phyloP scores from a whole-genome alignment of 495 filamentous ascomycete species.

The Aspergillus conjunctus region DNA sequence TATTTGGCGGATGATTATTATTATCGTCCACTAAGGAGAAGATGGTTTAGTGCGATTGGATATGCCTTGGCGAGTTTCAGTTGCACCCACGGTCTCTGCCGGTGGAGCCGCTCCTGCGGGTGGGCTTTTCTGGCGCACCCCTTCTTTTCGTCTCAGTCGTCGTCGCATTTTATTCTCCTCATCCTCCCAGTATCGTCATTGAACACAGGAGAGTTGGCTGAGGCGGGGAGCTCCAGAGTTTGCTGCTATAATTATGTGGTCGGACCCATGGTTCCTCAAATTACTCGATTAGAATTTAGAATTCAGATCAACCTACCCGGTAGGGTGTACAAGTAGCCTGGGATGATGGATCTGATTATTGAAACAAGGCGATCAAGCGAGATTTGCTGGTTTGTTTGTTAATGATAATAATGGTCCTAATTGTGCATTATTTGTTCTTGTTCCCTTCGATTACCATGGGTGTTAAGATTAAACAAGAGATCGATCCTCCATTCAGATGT shows the following conservation, averaged over 20 bases:
- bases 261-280: background rate
- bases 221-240: background rate
- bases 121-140: background rate
- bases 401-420: constrained; percentile 2
- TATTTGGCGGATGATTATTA: background rate
- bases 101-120: background rate
- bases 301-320: background rate
- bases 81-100: constrained; percentile 7
- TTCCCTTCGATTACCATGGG: constrained; percentile 8
- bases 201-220: background rate
- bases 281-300: background rate
- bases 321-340: too few species aligned
- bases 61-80: constrained; percentile 23
- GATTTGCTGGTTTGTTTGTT: background rate
- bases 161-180: background rate
- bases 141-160: background rate
- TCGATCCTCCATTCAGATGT: constrained; percentile 11
- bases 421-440: background rate
- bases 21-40: constrained; percentile 2
- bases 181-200: background rate
- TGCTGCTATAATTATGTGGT: constrained; percentile 3
- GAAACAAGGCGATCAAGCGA: background rate
- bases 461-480: constrained; percentile 15
- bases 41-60: constrained; percentile 1
- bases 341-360: too few species aligned